Conservation (phyloP, 2,329 filamentous ascomycete species). For the Shiraia sp. region DNA sequence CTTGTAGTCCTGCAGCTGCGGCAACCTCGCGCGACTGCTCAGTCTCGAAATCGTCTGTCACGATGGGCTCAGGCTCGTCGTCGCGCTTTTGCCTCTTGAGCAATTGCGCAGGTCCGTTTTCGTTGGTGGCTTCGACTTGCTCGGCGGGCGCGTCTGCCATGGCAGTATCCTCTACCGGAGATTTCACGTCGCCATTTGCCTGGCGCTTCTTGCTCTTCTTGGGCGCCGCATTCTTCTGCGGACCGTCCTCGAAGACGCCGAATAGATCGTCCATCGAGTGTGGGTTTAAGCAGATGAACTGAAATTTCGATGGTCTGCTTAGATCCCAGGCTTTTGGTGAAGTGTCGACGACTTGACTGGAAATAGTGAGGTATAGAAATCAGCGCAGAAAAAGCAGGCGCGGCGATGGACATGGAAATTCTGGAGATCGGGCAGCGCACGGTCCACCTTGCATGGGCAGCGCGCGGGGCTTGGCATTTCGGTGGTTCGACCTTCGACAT, state of each 20-base stretch:
- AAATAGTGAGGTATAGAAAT: too few relatives aligned
- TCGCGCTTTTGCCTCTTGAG: slow-evolving; percentile 68
- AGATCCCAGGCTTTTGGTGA: too few relatives aligned
- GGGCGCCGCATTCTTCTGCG: slow-evolving; percentile 28
- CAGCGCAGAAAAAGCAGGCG: neutral
- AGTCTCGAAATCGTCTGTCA: slow-evolving; percentile 93
- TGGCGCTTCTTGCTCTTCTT: slow-evolving; percentile 80
- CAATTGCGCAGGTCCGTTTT: slow-evolving; percentile 42
- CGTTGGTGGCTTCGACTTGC: slow-evolving; percentile 31
- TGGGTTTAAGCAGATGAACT: neutral
- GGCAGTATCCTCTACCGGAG: slow-evolving; percentile 46
- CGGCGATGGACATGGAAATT: neutral
- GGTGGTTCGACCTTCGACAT: too few relatives aligned
- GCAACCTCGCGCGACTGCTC: slow-evolving; percentile 90
- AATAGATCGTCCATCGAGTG: slow-evolving; percentile 50
- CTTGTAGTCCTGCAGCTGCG: slow-evolving; percentile 70
- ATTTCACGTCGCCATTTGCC: slow-evolving; percentile 77
- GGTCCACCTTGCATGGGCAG: too few relatives aligned
- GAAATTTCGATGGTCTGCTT: neutral
- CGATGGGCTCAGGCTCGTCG: slow-evolving; percentile 73
- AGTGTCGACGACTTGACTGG: too few relatives aligned
- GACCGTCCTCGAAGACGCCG: slow-evolving; percentile 49
- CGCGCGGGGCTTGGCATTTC: too few relatives aligned
- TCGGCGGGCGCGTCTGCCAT: slow-evolving; percentile 49
- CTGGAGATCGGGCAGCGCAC: too few relatives aligned